Base-by-base conservation (phyloP, 2,329 filamentous ascomycete genomes). In the Bipolaris oryzae region DNA sequence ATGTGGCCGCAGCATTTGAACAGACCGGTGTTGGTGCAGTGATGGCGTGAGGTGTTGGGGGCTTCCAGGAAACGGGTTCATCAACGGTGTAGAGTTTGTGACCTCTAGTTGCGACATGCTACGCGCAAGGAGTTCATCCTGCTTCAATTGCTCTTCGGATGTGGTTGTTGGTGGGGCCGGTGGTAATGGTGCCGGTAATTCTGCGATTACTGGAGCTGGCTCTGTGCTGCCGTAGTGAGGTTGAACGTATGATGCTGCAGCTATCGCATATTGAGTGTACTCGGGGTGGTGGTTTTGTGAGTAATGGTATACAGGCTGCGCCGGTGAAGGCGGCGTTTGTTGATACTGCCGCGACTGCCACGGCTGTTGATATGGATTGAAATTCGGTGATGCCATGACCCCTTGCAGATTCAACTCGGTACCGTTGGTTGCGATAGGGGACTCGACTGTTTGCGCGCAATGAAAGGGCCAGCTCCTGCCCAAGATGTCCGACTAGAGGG, bases 41-140 rank as follows among this genome's bases (percentile, higher is more conserved):
- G 41, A 34, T 23, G 54, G 50, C 44, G 38, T 37, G 20, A 49
- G 21, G 16, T 46, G 46, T 16, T 44, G 44, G 9, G 54, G 37
- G 18, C 11, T 33, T 7, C 31, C 2, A n/a, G 50, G 34, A 7
- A 44, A 34, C 16, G 41, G 37, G 16, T 13, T 53, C 3, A 23
- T 34, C 21, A 67, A 71, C 50, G 56, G 61, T 28, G 56, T 57
- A 7, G 60, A 62, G 33, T 70, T 68, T 23, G 61, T 57, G 1
- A 74, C 44, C 39, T 75, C 71, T n/a, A 74, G 57, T 7, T 70
- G 57, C 20, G 68, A 64, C 11, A 75, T 53, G 43, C 61, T 68
- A 28, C 61, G 67, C 18, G 72, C 72, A 7, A 75, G 61, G 21
- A 65, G 50, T 55, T 71, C 68, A 55, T 75, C 72, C 35, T 73